phyloP scores from a whole-genome alignment of 192 early-diverging fungal genomes.

The Neocallimastix lanati region DNA sequence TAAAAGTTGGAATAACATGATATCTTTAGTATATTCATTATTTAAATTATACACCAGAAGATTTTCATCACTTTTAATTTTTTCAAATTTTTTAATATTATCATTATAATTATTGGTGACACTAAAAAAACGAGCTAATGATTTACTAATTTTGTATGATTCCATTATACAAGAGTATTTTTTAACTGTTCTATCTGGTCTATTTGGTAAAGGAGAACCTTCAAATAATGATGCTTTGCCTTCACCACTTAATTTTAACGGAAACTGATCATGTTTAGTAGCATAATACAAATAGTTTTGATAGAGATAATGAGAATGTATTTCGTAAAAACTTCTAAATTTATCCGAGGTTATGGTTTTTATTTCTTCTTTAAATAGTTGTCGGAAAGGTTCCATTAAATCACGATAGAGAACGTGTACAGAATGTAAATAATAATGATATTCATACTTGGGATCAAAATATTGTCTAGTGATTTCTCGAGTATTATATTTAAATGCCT shows the following conservation, averaged over 20 bases:
- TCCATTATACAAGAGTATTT: background rate
- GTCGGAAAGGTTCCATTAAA: background rate
- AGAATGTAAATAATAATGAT: too few species aligned
- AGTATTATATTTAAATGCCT: too few species aligned
- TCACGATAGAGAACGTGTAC: too few species aligned
- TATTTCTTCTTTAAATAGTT: background rate
- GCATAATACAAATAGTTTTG: background rate
- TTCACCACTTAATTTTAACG: background rate
- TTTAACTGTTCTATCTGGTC: background rate
- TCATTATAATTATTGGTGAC: too few species aligned
- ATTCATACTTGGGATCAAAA: too few species aligned
- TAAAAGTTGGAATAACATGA: background rate
- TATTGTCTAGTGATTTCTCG: too few species aligned
- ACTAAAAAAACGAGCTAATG: too few species aligned
- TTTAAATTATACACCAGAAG: background rate
- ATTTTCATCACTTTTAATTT: too few species aligned
- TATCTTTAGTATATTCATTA: background rate
- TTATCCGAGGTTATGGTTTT: background rate
- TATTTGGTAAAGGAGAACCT: background rate
- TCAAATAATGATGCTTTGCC: background rate
- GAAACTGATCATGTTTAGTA: background rate
- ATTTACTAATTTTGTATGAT: too few species aligned
- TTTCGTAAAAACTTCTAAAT: background rate
- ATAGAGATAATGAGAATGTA: background rate
- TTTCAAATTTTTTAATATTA: too few species aligned